Conservation (phyloP, 2,329 filamentous ascomycete species). For the Pseudogymnoascus sp. region DNA sequence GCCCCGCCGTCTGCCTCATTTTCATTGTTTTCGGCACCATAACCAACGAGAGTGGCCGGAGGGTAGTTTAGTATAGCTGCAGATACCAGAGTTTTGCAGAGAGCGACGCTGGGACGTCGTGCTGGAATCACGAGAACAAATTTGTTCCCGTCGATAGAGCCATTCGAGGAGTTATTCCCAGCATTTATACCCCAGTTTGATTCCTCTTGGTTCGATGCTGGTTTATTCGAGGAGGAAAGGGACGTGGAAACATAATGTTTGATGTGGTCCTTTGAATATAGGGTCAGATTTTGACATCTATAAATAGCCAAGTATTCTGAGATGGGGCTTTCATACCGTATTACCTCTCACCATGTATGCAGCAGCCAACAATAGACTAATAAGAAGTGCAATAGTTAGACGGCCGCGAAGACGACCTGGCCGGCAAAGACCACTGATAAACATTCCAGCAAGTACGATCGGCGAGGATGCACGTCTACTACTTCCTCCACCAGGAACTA, state of each 20-base stretch:
- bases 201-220: not conserved
- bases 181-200: not conserved
- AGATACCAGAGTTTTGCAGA: constrained; percentile 49
- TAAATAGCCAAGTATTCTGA: not conserved
- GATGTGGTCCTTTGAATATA: not conserved
- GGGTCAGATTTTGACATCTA: not conserved
- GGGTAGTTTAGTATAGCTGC: constrained; percentile 52
- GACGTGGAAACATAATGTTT: not conserved
- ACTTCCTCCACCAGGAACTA: not conserved
- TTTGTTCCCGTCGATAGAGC: constrained; percentile 15
- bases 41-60: constrained; percentile 45
- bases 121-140: constrained; percentile 50
- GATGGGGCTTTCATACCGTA: not conserved
- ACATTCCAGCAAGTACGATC: constrained; percentile 13
- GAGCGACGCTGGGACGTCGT: constrained; percentile 32
- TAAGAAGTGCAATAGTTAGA: constrained; percentile 10
- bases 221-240: not conserved
- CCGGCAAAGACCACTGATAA: constrained; percentile 15
- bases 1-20: constrained; percentile 10
- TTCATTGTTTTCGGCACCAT: constrained; percentile 23
- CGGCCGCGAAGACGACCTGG: constrained; percentile 16
- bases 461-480: constrained; percentile 10
- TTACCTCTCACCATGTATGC: constrained; percentile 4
- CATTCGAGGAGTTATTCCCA: not conserved
- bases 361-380: constrained; percentile 12